Evolutionary conservation across 1,139 yeast species (phyloP), one percentile per base, ranked within the genome.

Genomic region (Hyphopichia burtonii): DNA sequence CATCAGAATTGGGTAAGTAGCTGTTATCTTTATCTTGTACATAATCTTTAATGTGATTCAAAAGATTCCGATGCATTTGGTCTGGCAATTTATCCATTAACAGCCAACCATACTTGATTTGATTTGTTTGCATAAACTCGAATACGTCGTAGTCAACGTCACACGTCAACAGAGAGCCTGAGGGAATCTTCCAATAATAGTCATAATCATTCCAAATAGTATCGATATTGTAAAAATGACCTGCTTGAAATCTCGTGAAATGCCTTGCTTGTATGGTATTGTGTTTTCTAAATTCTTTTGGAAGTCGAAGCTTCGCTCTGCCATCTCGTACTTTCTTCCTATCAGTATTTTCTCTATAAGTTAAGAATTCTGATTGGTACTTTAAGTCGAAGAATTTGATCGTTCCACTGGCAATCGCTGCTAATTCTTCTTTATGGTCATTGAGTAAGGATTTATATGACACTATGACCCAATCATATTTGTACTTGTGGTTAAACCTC

Each of bases 111-210:
- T 82, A 82, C 38, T 61, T 61, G 59, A 78, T 74, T 38, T 76
- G 59, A 46, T 79, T 65, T 42, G 70, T 76, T 33, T 64, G 56
- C 84, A 83, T 78, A 54, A 61, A 75, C 50, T 68, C 65, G 59
- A 83, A 82, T 30, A 82, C 74, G 53, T 83, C 88, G 50, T 78
- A 73, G 43, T 72, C 66, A 41, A 83, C 66, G 54, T 82, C 84
- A 60, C 89, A 83, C 47, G 59, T 68, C 46, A 81, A 63, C 43
- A 63, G 58, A 40, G 80, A 72, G 39, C 78, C 81, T 2, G 85
- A 82, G 51, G 83, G 87, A n/a, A 83, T 80, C 45, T 86, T 68
- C 85, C 86, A 79, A 59, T 78, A 82, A 58, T 78, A 82, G 46
- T 76, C 76, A 56, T 79, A 81, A 7, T 69, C 64, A 28, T 60